Evolutionary conservation across 176 grass and related monocot genomes (phyloP), one percentile per base, ranked within the genome.

Genomic region (Carex littledalei): DNA sequence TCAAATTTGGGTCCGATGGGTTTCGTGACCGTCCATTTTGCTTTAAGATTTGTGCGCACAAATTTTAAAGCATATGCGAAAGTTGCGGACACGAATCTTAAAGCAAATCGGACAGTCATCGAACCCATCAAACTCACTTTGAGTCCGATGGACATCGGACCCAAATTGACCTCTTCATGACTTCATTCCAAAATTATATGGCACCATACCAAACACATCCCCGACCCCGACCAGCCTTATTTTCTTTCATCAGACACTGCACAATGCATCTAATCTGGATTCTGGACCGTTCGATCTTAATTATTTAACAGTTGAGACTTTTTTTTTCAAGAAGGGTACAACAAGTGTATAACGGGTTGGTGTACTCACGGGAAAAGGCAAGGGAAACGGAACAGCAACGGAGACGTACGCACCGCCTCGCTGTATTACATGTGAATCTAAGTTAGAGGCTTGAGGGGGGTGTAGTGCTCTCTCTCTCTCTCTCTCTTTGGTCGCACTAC

Each of bases 391-490:
- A 21, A 81, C 45, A 76, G 54, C 8, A 63, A 79, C 15, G 53
- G 56, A 65, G 80, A 83, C 39, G 80, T 83, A 83, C 80, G 58
- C 49, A 31, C 11, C 58, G 56, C 80, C 61, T 83, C n/a, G 80
- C 80, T 83, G 80, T 83, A 83, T 83, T 83, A 67, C 80, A 82
- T 66, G 80, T 82, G 80, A 82, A 67, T 64, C 61, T 10, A 75
- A 53, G 71, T 50, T 24, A 39, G 71, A 22, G 43, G 18, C 8
- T 21, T 8, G 34, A 41, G 67, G 18, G 31, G 17, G 55, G 17
- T 43, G 39, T 43, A 6, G 39, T 43, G 39, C 7, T 45, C 6
- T 35, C 47, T 32, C 74, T 56, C 69, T 13, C 41, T 78, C 20
- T 78, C 74, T 78, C 74, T 80, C 77, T 58, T 12, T 63, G 13